Evolutionary conservation across 805 yeast species (phyloP), one percentile per base, ranked within the genome.

Genomic region (Diddensiella caesifluorescens): DNA sequence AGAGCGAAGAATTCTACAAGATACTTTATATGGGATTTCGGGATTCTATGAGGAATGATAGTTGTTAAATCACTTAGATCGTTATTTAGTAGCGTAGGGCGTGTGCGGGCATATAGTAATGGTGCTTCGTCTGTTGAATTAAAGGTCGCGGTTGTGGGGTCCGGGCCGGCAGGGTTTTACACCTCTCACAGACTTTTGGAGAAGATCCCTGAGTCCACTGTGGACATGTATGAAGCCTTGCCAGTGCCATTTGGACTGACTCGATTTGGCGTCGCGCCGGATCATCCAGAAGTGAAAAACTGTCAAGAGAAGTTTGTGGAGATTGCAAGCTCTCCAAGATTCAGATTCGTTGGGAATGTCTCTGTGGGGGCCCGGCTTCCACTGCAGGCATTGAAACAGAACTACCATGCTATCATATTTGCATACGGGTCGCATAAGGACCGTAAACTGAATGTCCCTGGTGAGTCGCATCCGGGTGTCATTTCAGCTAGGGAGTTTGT

Each of bases 181-280:
- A 83, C 97, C 1, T 88, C 88, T 0, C 75, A 81, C 48, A 79
- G 83, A 35, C 64, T 89, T 12, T 64, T 88, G 30, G 76, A 76
- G 44, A 73, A 70, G 45, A 61, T 61, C 3, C 61, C 66, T 0
- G 63, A 65, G 5, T 57, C 68, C 13, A 60, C 71, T 43, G 70
- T 89, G 3, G 92, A 86, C 46, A 70, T 90, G 61, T 88, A 79
- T 67, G 99, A 92, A 56, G 73, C 77, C 48, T 65, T 80, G 20
- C 95, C 97, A 0, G 80, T 88, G 4, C 98, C 98, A 0, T 90
- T 74, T 65, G 99, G 99, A 0, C 69, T 92, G 25, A 79, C 89
- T 31, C 65, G 99, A 26, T 89, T 75, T 58, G 99, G 99, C 1
- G 97, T 92, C n/a, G 97, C 98, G 0, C 99, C 99, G 2, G 99